Conservation (phyloP, 2,329 filamentous ascomycete genomes). For the Aspergillus hortae region DNA sequence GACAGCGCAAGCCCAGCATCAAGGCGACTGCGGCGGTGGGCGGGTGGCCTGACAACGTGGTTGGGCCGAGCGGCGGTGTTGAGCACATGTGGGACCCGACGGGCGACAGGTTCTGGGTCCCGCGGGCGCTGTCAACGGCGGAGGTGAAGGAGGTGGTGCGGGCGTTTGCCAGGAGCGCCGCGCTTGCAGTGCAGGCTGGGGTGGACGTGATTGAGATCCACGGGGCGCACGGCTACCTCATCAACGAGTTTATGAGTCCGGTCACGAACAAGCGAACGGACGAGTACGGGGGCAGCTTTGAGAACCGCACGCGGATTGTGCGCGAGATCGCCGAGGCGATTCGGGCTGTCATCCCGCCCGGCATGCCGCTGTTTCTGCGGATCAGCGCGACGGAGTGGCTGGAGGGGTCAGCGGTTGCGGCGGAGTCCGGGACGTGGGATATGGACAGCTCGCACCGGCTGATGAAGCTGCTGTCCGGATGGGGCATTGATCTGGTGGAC, state of each 20-base stretch:
- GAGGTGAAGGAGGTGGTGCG: constrained; percentile 64
- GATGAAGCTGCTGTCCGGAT: constrained; percentile 37
- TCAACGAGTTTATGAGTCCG: constrained; percentile 67
- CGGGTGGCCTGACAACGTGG: constrained; percentile 53
- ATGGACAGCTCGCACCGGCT: constrained; percentile 37
- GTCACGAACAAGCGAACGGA: constrained; percentile 64
- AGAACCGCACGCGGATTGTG: constrained; percentile 64
- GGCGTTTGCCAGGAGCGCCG: constrained; percentile 57
- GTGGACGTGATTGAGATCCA: constrained; percentile 78
- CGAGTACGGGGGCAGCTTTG: constrained; percentile 47
- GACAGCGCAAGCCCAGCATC: constrained; percentile 15
- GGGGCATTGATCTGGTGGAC: constrained; percentile 46
- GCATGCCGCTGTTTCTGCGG: constrained; percentile 68
- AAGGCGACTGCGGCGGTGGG: constrained; percentile 48
- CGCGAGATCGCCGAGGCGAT: constrained; percentile 62
- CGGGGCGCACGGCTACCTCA: constrained; percentile 72
- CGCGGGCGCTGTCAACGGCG: constrained; percentile 62
- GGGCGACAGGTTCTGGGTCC: constrained; percentile 56
- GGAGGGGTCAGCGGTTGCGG: constrained; percentile 40
- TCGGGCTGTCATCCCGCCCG: constrained; percentile 58
- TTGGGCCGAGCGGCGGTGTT: constrained; percentile 32
- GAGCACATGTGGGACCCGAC: constrained; percentile 60
- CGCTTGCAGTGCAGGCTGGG: constrained; percentile 62
- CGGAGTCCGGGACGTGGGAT: constrained; percentile 35
- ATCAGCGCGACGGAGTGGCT: constrained; percentile 73